A percentile compares a stretch with the other conserved stretches of the same genome.
phyloP scores from a whole-genome alignment of 345 rosid species.

The Clausena lansium region DNA sequence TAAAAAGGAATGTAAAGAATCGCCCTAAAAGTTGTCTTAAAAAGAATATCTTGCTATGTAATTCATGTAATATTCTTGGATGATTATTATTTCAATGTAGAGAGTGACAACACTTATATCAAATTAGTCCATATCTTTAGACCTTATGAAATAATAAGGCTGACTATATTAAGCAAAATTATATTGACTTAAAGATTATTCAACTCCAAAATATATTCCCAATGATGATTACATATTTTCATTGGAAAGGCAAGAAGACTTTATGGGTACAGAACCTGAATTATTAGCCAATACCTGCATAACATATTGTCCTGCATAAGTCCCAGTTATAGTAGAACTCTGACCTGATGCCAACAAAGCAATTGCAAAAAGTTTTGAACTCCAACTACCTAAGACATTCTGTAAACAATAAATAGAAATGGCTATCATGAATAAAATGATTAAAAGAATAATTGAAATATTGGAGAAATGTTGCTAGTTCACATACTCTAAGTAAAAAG shows the following conservation, averaged over 20 bases:
- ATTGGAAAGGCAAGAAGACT: neutral
- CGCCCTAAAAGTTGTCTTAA: neutral
- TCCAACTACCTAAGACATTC: slow-evolving; percentile 97
- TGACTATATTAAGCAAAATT: neutral
- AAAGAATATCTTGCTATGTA: neutral
- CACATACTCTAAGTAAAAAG: slow-evolving; percentile 73
- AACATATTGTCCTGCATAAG: slow-evolving; percentile 97
- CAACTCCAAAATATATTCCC: neutral
- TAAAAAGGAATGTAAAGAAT: neutral
- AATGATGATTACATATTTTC: neutral
- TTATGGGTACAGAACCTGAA: neutral
- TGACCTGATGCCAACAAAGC: slow-evolving; percentile 96
- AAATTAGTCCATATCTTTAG: neutral
- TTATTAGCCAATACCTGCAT: slow-evolving; percentile 61
- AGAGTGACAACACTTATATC: neutral
- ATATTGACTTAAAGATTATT: neutral
- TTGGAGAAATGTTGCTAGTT: neutral
- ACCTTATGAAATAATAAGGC: neutral
- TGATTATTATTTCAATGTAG: neutral
- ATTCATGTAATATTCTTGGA: neutral
- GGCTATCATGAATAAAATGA: neutral
- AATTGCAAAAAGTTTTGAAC: slow-evolving; percentile 87
- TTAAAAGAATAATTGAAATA: neutral
- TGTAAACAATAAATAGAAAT: slow-evolving; percentile 29
- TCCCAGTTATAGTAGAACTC: slow-evolving; percentile 97